These are phyloP conservation scores for Speleostelium caveatum DNA, from an alignment of 78 protist genomes.

Conservation along the genomic window DNA sequence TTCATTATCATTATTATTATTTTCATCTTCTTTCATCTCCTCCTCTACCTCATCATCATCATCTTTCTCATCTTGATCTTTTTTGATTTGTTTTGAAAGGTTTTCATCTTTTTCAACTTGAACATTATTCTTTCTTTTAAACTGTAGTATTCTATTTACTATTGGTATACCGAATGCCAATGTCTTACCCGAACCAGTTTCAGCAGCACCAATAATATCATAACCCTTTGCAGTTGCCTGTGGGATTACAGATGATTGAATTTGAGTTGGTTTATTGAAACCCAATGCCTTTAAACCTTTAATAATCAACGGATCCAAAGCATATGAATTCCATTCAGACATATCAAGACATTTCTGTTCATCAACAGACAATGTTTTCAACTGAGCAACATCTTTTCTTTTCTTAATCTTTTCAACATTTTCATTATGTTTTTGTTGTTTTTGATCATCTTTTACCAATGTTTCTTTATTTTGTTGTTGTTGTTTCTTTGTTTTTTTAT, in stretches of 20 bases:
- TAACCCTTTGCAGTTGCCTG: conserved; percentile 31
- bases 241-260: conserved; percentile 64
- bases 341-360: conserved; percentile 27
- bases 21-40: neutral
- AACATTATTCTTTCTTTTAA: conserved; percentile 19
- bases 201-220: conserved; percentile 87
- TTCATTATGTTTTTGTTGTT: neutral
- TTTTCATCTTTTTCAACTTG: neutral
- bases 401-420: conserved; percentile 12
- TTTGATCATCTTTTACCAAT: neutral
- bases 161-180: conserved; percentile 92
- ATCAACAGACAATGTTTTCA: conserved; percentile 11
- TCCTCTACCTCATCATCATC: neutral
- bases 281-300: conserved; percentile 70
- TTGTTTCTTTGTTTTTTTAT: neutral
- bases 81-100: too few relatives aligned
- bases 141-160: conserved; percentile 65
- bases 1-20: neutral
- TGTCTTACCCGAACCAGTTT: conserved; percentile 94
- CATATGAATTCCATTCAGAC: conserved; percentile 50
- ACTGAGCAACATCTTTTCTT: conserved; percentile 8
- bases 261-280: conserved; percentile 74
- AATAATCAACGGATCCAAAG: conserved; percentile 48
- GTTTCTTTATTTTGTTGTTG: neutral
- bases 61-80: neutral